These are phyloP conservation scores for Phytophthora aleatoria DNA, from an alignment of 352 stramenopile genomes.

Conservation along the genomic window DNA sequence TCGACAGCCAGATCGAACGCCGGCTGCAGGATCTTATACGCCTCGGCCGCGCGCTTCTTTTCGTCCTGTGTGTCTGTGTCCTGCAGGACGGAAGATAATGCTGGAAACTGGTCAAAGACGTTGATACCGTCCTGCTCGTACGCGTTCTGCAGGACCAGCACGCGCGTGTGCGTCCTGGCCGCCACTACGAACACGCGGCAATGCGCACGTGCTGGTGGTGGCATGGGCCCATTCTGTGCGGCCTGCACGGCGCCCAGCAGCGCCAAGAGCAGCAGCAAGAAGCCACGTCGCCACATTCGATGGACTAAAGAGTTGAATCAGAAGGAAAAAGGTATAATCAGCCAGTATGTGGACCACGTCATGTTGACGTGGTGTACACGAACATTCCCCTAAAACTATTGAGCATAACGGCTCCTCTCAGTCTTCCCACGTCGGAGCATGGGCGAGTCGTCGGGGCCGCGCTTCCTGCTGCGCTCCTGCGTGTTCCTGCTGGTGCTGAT, in stretches of 20 bases:
- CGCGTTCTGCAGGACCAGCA: constrained; percentile 58
- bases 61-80: constrained; percentile 20
- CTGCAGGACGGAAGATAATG: constrained; percentile 30
- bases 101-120: constrained; percentile 47
- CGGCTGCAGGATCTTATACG: constrained; percentile 50
- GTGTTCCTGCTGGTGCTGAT: constrained; percentile 79
- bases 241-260: constrained; percentile 13
- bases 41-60: constrained; percentile 30
- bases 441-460: constrained; percentile 52
- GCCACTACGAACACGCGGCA: constrained; percentile 68
- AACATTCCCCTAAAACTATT: not conserved
- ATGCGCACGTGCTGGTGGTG: constrained; percentile 28
- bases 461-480: constrained; percentile 71
- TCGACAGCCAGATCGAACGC: constrained; percentile 52
- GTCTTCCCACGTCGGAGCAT: constrained; percentile 19
- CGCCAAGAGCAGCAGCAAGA: constrained; percentile 20
- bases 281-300: constrained; percentile 10
- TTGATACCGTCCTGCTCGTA: constrained; percentile 55
- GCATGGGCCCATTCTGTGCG: constrained; percentile 23
- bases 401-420: constrained; percentile 25
- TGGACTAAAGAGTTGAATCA: constrained; percentile 4
- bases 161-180: constrained; percentile 38
- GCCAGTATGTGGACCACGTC: constrained; percentile 2
- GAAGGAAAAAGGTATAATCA: not conserved
- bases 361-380: constrained; percentile 15